Base-by-base conservation (phyloP, 2,329 filamentous ascomycete species). In the Blumeriella jaapii region DNA sequence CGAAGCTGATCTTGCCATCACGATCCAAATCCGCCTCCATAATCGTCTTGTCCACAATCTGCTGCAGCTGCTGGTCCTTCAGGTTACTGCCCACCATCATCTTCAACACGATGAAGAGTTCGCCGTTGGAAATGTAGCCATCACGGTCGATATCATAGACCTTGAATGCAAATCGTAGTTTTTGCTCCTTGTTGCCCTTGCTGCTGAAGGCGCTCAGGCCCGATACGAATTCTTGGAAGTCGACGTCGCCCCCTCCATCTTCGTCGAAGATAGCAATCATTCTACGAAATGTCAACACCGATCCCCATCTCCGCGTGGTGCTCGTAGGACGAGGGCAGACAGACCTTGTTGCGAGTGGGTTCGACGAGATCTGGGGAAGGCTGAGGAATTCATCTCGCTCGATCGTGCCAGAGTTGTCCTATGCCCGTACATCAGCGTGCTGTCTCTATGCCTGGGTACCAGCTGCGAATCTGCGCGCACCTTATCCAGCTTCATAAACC, bases 81-180 rank as follows among this genome's bases (percentile, higher is more conserved):
- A 98, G 67, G 62, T 98, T 98, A 67, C 83, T 95, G 41, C 91
- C 91, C 33, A 98, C 91, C 91, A 98, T 98, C 91, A 98, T 98
- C 81, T 98, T 98, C 55, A 98, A 71, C 55, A 98, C 91, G 55
- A 98, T 96, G 61, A 96, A 98, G 33, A 98, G 74, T 68, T 98
- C 91, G 54, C 91, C 91, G 61, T 98, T 98, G 67, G 84, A 93
- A 57, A 98, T 98, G 65, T 83, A 98, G 15, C 91, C 91, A 61
- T 98, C 91, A 41, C 91, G 84, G 62, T 98, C 91, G 55, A 98
- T 96, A 60, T 98, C 91, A 69, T 98, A 98, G 42, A 98, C 91
- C 62, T 95, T 94, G 74, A 98, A 98, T 28, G 91, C 91, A 57
- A 98, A 98, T 36, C 77, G 79, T 47, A 96, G 72, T 68, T 98